Conservation (phyloP, 108 stramenopile species). For the Conticribra weissflogii region DNA sequence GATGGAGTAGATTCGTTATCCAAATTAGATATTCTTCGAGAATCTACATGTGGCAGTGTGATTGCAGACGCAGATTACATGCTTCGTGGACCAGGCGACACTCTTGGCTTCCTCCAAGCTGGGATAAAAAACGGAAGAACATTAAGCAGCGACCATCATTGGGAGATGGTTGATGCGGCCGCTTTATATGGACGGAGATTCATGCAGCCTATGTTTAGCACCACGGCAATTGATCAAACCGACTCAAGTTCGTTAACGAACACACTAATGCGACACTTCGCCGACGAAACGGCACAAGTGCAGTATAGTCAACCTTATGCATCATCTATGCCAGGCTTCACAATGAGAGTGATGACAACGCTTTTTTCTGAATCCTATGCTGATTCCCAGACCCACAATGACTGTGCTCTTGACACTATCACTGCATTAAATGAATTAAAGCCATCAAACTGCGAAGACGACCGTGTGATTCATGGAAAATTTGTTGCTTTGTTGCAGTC, state of each 20-base stretch:
- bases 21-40: constrained; percentile 37
- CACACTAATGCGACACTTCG: neutral
- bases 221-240: neutral
- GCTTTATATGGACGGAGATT: constrained; percentile 24
- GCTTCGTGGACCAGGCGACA: constrained; percentile 52
- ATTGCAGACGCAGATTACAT: constrained; percentile 55
- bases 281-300: constrained; percentile 3
- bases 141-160: constrained; percentile 26
- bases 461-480: constrained; percentile 10
- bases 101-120: constrained; percentile 51
- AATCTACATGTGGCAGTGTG: constrained; percentile 42
- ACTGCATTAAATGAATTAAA: constrained; percentile 15
- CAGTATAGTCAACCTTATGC: constrained; percentile 25
- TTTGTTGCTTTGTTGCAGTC: constrained; percentile 10
- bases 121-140: constrained; percentile 25
- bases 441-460: constrained; percentile 8
- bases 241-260: neutral
- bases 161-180: constrained; percentile 31
- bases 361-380: constrained; percentile 20
- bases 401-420: constrained; percentile 10
- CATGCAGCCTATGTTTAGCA: neutral
- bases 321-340: constrained; percentile 18
- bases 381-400: neutral
- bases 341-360: constrained; percentile 35
- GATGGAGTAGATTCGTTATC: constrained; percentile 7